Evolutionary conservation across 1,284 basidiomycete genomes (phyloP), one percentile per base, ranked within the genome.

Genomic region (Tetrapyrgos nigripes): DNA sequence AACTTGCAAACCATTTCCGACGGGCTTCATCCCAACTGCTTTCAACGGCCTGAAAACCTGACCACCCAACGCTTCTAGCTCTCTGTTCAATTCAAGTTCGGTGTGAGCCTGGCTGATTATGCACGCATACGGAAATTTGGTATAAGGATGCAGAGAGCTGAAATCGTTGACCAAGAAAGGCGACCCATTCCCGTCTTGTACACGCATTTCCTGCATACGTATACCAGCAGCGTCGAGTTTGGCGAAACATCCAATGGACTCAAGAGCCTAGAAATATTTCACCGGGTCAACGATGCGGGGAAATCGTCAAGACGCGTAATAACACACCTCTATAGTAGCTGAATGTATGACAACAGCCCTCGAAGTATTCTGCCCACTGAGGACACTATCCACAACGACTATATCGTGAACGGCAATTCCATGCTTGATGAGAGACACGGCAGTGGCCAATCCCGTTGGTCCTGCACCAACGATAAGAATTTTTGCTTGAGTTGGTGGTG

Each of bases 391-490:
- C 3, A 86, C 82, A 17, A 86, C 68, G 23, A 76, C 61, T 28
- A 86, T 40, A 31, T 85, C 78, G 24, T 51, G 10, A 35, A 33
- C 19, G n/a, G 63, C 65, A 48, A 76, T 73, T 4, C 79, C 80
- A 24, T 79, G 68, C 17, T 79, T 71, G n/a, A 74, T 62, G 3
- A 83, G 75, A 24, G 81, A 74, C n/a, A 82, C 64, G 24, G 80
- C 81, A 55, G 72, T 68, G 27, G 76, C 68, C 28, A 82, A 70
- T 10, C 81, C 80, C 2, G 74, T 69, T 21, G 81, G 82, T n/a
- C 82, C 81, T 19, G 76, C 79, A 28, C 82, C 81, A 14, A 83
- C 75, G 31, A 83, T 71, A 58, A 82, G 76, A 50, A 82, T 68
- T 51, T 74, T 48, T 21, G 54, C 35, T 28, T n/a, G 46, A 19